A percentile compares a stretch with the other conserved stretches of the same genome.
Evolutionary conservation across 441 rosid species (phyloP).

Genomic region (Populus hybrid): DNA sequence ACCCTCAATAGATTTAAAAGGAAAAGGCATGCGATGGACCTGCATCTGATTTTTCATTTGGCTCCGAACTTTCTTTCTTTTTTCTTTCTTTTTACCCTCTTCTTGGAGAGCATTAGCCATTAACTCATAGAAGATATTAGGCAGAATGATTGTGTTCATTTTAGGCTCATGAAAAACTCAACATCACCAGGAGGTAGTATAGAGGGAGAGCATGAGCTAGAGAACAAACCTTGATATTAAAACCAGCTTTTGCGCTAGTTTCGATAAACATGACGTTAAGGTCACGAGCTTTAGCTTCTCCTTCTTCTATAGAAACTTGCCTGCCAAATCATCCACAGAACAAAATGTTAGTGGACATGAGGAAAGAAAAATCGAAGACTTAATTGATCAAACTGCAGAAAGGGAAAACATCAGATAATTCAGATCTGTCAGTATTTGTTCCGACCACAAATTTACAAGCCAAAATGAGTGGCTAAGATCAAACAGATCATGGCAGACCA

Average conservation of each 20-base stretch:
- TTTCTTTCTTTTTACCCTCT: not conserved
- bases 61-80: not conserved
- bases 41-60: not conserved
- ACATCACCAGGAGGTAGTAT: not conserved
- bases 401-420: not conserved
- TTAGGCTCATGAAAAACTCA: not conserved
- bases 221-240: constrained; percentile 58
- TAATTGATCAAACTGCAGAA: not conserved
- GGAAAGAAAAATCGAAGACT: not conserved
- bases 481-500: not conserved
- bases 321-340: constrained; percentile 27
- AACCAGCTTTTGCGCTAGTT: constrained; percentile 77
- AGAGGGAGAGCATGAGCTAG: not conserved
- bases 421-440: not conserved
- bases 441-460: not conserved
- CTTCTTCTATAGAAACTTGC: constrained; percentile 79
- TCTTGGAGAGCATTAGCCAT: not conserved
- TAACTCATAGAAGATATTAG: not conserved
- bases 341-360: not conserved
- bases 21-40: not conserved
- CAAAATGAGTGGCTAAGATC: not conserved
- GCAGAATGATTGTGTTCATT: not conserved
- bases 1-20: not conserved
- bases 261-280: constrained; percentile 61
- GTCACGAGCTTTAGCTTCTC: constrained; percentile 61